Conservation (phyloP, 1,139 yeast genomes). For the Hanseniaspora uvarum region DNA sequence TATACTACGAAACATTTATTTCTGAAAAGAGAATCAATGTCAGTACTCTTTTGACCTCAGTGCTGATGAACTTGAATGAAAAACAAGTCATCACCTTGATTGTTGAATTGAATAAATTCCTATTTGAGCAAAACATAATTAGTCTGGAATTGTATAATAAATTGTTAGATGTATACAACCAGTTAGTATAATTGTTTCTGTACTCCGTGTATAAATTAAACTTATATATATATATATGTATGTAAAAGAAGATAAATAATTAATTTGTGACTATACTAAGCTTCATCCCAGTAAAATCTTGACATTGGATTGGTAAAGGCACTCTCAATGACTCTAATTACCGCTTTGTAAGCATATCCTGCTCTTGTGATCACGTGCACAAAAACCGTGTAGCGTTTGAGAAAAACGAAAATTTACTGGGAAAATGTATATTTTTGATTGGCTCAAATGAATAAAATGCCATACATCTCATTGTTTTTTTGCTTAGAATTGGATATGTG, state of each 20-base stretch:
- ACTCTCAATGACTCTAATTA: no score
- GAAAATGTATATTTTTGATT: not conserved
- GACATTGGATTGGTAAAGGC: no score
- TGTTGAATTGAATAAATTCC: constrained; percentile 50
- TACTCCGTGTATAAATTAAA: no score
- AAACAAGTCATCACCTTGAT: constrained; percentile 59
- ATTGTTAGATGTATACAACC: constrained; percentile 19
- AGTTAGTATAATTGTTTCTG: not conserved
- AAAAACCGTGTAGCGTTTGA: not conserved
- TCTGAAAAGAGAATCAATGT: constrained; percentile 62
- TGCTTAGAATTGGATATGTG: no score
- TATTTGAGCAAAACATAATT: constrained; percentile 47
- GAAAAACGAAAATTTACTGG: not conserved
- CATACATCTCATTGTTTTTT: not conserved
- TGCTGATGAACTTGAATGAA: constrained; percentile 58
- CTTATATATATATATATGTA: not conserved
- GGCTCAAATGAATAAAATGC: not conserved
- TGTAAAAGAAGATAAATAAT: no score
- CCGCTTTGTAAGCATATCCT: not conserved
- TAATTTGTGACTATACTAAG: not conserved
- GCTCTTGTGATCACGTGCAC: not conserved
- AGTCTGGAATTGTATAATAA: constrained; percentile 31
- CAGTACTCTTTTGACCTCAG: constrained; percentile 63
- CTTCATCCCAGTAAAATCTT: no score
- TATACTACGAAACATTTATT: constrained; percentile 86